Percentiles rank a stretch among this genome's conserved stretches.
These are phyloP conservation scores for Colletotrichum somersetense DNA, from an alignment of 2,329 filamentous ascomycete species.

Conservation along the genomic window DNA sequence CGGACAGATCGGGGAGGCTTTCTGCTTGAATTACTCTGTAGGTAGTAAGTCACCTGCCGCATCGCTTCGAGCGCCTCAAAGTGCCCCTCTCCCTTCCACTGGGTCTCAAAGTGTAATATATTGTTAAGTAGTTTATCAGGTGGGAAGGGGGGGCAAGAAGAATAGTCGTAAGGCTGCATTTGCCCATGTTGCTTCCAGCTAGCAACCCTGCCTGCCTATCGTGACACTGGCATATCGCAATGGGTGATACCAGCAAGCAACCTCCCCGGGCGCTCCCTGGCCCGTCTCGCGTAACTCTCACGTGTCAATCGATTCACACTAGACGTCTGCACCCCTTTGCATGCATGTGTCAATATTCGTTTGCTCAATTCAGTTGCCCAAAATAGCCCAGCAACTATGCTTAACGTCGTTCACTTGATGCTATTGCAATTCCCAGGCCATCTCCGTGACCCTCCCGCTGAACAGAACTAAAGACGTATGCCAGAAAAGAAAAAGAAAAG, in stretches of 20 bases:
- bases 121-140: background rate
- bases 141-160: constrained; percentile 11
- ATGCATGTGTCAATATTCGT: constrained; percentile 1
- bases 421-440: constrained; percentile 14
- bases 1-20: background rate
- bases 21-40: background rate
- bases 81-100: background rate
- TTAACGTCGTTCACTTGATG: background rate
- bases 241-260: too few relatives aligned
- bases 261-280: background rate
- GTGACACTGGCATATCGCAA: background rate
- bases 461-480: constrained; percentile 1
- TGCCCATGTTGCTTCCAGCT: background rate
- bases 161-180: constrained; percentile 10
- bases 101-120: background rate
- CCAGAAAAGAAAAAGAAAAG: constrained; percentile 23
- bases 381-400: background rate
- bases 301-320: background rate
- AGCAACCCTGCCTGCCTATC: background rate
- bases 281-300: constrained; percentile 9
- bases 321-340: background rate
- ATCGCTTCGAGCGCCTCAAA: background rate
- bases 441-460: background rate
- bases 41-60: background rate
- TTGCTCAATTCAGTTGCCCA: background rate